Evolutionary conservation across 2,329 filamentous ascomycete genomes (phyloP), one percentile per base, ranked within the genome.

Genomic region (Ceratocystis eucalypticola): DNA sequence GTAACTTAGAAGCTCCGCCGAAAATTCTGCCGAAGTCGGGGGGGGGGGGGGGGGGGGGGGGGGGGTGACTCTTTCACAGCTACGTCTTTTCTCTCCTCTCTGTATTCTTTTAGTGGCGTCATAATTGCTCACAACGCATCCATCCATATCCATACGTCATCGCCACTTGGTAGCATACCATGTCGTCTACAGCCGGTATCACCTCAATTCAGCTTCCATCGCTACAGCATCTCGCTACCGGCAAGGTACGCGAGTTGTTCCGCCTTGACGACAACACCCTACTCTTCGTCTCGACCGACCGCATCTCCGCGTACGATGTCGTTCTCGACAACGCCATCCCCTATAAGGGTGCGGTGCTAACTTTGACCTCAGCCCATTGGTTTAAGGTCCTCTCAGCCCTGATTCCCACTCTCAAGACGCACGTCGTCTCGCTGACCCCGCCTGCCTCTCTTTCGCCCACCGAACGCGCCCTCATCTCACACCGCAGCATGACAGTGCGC

Each of bases 271-370:
- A 71, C 55, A 62, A 69, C 50, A 88, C 84, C 1, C 83, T 96
- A 3, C 86, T 96, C 66, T 93, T 96, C 74, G 85, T 92, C 66
- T 88, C 89, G 28, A 88, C 89, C 15, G 92, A 96, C 78, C 88
- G 94, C 70, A 94, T 96, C 75, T 96, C 91, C 28, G 94, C 94
- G 66, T 97, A 93, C 80, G 93, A 97, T 81, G 91, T 95, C 71
- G 85, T 96, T 71, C 86, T 96, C 81, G 78, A 83, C 72, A 96
- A 94, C 71, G 79, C 79, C 69, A 78, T 82, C 63, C 77, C 79
- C 59, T 73, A 77, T 73, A 84, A 84, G 77, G 82, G 82, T 70
- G 74, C 75, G 67, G 75, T 83, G 64, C 76, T 84, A 62, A 80
- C 78, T 33, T 72, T 74, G 61, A 71, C 76, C 46, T 78, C 74